Percentiles rank a stretch among this genome's conserved stretches.
Evolutionary conservation across 352 stramenopile genomes (phyloP).

Genomic region (Globisporangium middletonii): DNA sequence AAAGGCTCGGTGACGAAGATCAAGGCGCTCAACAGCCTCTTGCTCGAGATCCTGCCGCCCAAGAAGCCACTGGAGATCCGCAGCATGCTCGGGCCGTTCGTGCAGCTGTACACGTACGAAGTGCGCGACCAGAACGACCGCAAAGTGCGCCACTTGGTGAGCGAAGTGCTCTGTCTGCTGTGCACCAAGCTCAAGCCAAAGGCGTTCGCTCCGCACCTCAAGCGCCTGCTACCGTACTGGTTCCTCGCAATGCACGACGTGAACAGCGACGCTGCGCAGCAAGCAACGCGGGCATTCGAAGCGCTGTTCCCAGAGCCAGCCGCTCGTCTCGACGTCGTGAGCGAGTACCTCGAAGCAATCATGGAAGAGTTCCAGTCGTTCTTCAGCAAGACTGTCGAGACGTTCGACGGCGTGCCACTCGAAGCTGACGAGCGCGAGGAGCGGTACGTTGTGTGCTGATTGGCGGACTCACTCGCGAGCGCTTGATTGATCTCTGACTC

Average conservation of each 20-base stretch:
- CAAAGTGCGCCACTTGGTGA: constrained; percentile 72
- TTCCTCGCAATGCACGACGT: constrained; percentile 76
- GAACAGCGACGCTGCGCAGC: constrained; percentile 42
- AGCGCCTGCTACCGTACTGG: constrained; percentile 73
- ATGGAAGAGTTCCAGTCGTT: constrained; percentile 65
- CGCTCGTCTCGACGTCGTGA: constrained; percentile 24
- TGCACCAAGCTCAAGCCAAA: constrained; percentile 57
- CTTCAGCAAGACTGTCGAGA: constrained; percentile 51
- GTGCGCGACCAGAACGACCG: constrained; percentile 82
- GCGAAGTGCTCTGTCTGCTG: constrained; percentile 58
- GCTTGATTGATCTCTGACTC: background rate
- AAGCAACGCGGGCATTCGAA: constrained; percentile 47
- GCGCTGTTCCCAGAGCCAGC: constrained; percentile 38
- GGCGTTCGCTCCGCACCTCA: constrained; percentile 65
- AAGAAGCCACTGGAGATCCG: constrained; percentile 54
- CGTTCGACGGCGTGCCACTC: constrained; percentile 54
- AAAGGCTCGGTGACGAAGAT: constrained; percentile 77
- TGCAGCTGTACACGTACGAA: constrained; percentile 72
- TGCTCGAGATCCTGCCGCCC: constrained; percentile 51
- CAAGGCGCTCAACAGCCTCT: constrained; percentile 68
- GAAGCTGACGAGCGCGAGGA: constrained; percentile 65
- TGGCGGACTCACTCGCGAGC: too few species aligned
- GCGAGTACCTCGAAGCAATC: constrained; percentile 32
- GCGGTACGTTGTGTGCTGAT: constrained; percentile 21
- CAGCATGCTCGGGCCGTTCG: constrained; percentile 68